Evolutionary conservation across 768 basidiomycete species (phyloP).

Genomic region (Trametes punicea): DNA sequence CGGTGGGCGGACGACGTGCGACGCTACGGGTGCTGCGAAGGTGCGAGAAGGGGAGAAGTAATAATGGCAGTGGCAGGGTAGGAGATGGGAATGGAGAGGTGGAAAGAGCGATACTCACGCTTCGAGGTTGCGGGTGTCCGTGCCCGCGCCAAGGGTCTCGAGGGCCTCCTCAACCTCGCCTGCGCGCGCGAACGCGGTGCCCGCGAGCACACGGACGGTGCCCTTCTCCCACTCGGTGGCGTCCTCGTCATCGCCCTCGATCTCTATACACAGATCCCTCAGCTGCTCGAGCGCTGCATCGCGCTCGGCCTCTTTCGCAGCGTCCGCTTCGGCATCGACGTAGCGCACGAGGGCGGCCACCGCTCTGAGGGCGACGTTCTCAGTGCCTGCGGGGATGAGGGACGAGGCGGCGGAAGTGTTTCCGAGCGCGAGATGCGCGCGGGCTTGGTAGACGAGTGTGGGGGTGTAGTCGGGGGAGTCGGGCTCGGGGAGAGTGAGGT

Average conservation of each 20-base stretch:
- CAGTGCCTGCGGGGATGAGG: conserved; percentile 53
- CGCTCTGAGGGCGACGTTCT: conserved; percentile 68
- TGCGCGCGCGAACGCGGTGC: conserved; percentile 80
- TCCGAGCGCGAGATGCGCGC: conserved; percentile 70
- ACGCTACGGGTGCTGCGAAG: not conserved
- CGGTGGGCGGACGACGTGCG: not conserved
- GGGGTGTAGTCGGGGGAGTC: conserved; percentile 62
- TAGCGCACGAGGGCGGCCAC: conserved; percentile 72
- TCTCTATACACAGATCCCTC: conserved; percentile 82
- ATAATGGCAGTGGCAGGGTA: not conserved
- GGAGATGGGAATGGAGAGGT: conserved; percentile 2
- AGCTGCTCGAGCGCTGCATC: conserved; percentile 74
- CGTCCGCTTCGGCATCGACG: conserved; percentile 37
- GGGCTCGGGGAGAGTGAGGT: conserved; percentile 53
- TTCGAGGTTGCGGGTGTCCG: conserved; percentile 77
- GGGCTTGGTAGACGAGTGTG: conserved; percentile 72
- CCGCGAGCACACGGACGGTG: conserved; percentile 74
- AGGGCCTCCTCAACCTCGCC: conserved; percentile 90
- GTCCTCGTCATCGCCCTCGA: conserved; percentile 75
- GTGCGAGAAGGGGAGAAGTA: not conserved
- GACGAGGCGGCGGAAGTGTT: conserved; percentile 53
- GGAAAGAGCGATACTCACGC: conserved; percentile 53
- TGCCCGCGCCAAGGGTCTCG: conserved; percentile 71
- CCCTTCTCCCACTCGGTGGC: conserved; percentile 66
- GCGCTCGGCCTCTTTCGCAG: conserved; percentile 36